Base-by-base conservation (phyloP, 2,329 filamentous ascomycete species). In the Trichothecium roseum region DNA sequence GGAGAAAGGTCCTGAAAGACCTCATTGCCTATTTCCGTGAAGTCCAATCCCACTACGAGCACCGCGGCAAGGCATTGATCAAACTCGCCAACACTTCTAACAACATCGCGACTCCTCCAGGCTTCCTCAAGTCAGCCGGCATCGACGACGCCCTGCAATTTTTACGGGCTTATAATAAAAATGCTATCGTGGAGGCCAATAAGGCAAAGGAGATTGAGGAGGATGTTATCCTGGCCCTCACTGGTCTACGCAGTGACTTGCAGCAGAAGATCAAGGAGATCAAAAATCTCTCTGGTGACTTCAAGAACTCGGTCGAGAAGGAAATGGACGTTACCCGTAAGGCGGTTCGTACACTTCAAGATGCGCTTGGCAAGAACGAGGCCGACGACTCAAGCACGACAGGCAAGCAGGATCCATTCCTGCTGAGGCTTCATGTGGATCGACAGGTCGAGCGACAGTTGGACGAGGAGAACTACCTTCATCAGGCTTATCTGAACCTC, bases 261-360 rank as follows among this genome's bases (percentile, higher is more conserved):
- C 82, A 83, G 42, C 86, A 93, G 56, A 98, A 98, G 65, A 94
- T 94, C 58, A 98, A 96, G 60, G 91, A 98, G 61, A 98, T 98
- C 64, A 94, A 94, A 63, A 81, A 78, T 45, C 66, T 98, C 13
- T 84, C 86, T 5, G 84, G 87, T 13, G 91, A 98, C 57, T 98
- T 98, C 63, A 94, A 94, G 62, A 98, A 94, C 54, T 84, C 81
- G 0, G 87, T 98, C 8, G 86, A 94, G 18, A 94, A 89, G 62
- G 91, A 96, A 59, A 89, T 94, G 66, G 88, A 95, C 15, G 66
- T 58, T 14, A 95, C 91, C 0, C 73, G 80, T 41, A 85, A 78
- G 54, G 81, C 81, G 13, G 84, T 96, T 18, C 78, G 79, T 36
- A 69, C 77, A 22, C 66, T 95, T n/a, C 81, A 91, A 44, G 88